Evolutionary conservation across 2,329 filamentous ascomycete species (phyloP).

Genomic region (Hypocrella siamensis): DNA sequence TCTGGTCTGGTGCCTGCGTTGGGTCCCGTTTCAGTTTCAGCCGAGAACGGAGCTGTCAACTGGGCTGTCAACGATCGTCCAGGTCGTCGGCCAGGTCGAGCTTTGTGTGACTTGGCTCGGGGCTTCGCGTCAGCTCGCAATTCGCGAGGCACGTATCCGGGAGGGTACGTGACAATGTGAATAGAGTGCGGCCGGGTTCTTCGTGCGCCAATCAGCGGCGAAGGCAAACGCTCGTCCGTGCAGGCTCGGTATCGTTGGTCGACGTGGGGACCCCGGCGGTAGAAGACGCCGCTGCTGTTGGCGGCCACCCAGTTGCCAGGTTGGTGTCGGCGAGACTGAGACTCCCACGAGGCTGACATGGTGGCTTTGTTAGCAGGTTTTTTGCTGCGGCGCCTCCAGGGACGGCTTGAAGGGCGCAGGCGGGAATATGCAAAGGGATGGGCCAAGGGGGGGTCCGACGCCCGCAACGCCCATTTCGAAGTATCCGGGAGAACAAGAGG

Average conservation of each 20-base stretch:
- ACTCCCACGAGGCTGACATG: conserved; percentile 4
- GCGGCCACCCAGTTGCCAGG: conserved; percentile 3
- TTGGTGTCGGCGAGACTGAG: conserved; percentile 2
- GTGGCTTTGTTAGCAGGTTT: conserved; percentile 2
- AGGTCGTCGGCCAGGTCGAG: conserved; percentile 1
- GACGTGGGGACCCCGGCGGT: conserved; percentile 3
- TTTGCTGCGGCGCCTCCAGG: too few relatives aligned
- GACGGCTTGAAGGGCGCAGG: too few relatives aligned
- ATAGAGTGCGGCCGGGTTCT: conserved; percentile 24
- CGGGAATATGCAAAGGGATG: background rate
- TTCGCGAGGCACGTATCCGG: conserved; percentile 28
- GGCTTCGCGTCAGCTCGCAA: conserved; percentile 13
- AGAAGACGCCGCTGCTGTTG: conserved; percentile 4
- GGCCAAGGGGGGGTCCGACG: background rate
- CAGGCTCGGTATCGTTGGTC: conserved; percentile 1
- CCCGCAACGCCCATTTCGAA: background rate
- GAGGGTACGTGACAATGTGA: conserved; percentile 24
- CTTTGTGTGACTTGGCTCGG: background rate
- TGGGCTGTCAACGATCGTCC: background rate
- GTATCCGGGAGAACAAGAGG: background rate
- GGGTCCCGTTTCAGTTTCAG: too few relatives aligned
- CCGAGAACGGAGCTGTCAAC: too few relatives aligned
- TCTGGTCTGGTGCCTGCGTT: too few relatives aligned
- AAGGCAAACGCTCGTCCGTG: conserved; percentile 13
- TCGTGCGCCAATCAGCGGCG: conserved; percentile 22